Percentiles rank a stretch among this genome's conserved stretches.
Evolutionary conservation across 805 yeast species (phyloP).

Genomic region (Candida awuae): DNA sequence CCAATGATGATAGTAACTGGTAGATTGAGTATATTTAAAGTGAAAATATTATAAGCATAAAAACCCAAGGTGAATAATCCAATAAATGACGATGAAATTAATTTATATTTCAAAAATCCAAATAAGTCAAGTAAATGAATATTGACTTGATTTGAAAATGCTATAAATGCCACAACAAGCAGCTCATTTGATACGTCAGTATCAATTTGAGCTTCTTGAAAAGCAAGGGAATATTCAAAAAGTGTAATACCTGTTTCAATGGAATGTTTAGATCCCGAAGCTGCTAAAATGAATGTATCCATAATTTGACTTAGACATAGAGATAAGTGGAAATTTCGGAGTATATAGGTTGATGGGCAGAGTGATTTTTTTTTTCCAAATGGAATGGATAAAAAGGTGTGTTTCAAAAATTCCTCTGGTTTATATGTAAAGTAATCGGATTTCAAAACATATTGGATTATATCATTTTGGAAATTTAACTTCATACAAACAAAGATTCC

Average conservation of each 20-base stretch:
- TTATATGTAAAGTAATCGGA: slow-evolving; percentile 21
- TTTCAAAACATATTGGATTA: slow-evolving; percentile 8
- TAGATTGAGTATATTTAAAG: slow-evolving; percentile 37
- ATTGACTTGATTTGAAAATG: slow-evolving; percentile 49
- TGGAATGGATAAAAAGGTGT: slow-evolving; percentile 23
- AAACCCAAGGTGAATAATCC: slow-evolving; percentile 47
- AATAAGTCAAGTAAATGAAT: slow-evolving; percentile 58
- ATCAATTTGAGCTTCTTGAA: slow-evolving; percentile 57
- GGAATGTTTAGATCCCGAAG: slow-evolving; percentile 47
- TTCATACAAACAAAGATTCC: slow-evolving; percentile 28
- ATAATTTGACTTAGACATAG: slow-evolving; percentile 55
- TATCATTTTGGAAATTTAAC: slow-evolving; percentile 7
- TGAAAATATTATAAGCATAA: slow-evolving; percentile 33
- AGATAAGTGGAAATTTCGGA: slow-evolving; percentile 51
- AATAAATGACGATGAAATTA: slow-evolving; percentile 54
- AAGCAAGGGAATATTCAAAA: slow-evolving; percentile 69
- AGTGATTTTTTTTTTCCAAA: slow-evolving; percentile 12
- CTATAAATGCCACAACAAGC: slow-evolving; percentile 44
- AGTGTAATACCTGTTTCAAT: slow-evolving; percentile 63
- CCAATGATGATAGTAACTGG: slow-evolving; percentile 53
- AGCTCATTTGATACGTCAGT: slow-evolving; percentile 46
- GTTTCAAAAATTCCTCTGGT: slow-evolving; percentile 14
- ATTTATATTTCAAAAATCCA: slow-evolving; percentile 44
- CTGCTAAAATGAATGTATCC: slow-evolving; percentile 56
- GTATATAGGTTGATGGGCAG: slow-evolving; percentile 41